Evolutionary conservation across 495 filamentous ascomycete species (phyloP).

Genomic region (Trichocladium uniseriatum): DNA sequence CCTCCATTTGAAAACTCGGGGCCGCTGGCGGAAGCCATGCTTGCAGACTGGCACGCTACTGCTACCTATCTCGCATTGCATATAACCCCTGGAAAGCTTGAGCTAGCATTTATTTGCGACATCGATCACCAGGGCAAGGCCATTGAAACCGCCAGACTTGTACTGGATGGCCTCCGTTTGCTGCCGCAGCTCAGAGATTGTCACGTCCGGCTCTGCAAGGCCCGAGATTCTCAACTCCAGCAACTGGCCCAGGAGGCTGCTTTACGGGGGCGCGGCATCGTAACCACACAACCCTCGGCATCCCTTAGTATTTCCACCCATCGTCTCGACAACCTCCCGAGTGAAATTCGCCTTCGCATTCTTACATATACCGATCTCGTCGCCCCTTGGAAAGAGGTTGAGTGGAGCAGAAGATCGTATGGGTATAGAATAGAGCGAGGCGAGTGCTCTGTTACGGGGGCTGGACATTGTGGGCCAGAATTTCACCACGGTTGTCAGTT

Average conservation of each 20-base stretch:
- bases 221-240: neutral
- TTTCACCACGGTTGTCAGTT: neutral
- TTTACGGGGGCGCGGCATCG: neutral
- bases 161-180: neutral
- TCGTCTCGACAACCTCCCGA: slow-evolving; percentile 1
- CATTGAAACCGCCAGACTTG: neutral
- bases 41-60: neutral
- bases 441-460: neutral
- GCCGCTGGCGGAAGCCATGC: neutral
- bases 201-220: slow-evolving; percentile 2
- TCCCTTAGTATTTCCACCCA: neutral
- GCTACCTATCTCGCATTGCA: neutral
- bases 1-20: neutral
- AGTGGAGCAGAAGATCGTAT: neutral
- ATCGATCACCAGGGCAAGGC: neutral
- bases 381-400: slow-evolving; percentile 2
- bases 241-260: neutral
- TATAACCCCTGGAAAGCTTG: neutral
- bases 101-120: slow-evolving; percentile 4
- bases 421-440: neutral
- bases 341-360: slow-evolving; percentile 1
- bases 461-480: neutral
- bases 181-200: slow-evolving; percentile 3
- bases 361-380: slow-evolving; percentile 8
- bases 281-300: neutral